Evolutionary conservation across 768 basidiomycete genomes (phyloP).

Genomic region (Lyophyllum semitale): DNA sequence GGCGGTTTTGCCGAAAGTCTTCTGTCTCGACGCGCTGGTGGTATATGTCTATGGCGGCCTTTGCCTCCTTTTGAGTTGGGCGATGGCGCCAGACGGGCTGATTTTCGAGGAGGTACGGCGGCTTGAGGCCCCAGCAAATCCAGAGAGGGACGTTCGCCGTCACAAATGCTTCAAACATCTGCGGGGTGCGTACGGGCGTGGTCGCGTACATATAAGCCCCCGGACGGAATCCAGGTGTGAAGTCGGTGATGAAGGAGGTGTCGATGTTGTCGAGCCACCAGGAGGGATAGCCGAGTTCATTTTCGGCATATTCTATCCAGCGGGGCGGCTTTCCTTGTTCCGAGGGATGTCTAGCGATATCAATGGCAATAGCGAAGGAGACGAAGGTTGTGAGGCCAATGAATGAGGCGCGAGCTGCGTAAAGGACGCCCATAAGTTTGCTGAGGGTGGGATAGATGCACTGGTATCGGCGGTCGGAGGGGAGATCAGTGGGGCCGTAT

Average conservation of each 20-base stretch:
- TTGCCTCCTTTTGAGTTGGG: background rate
- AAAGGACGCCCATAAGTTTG: background rate
- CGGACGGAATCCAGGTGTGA: background rate
- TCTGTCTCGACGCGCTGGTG: no score
- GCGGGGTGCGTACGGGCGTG: no score
- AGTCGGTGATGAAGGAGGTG: background rate
- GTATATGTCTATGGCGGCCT: background rate
- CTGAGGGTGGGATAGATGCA: background rate
- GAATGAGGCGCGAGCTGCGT: background rate
- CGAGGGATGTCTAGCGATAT: background rate
- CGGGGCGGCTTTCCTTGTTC: background rate
- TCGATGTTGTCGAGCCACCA: background rate
- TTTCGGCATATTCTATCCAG: background rate
- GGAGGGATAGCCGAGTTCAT: background rate
- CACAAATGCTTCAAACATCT: background rate
- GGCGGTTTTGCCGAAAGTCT: background rate
- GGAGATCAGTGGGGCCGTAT: background rate
- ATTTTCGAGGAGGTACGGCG: background rate
- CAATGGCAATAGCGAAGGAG: conserved; percentile 6
- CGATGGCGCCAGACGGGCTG: background rate
- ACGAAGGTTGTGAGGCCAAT: background rate
- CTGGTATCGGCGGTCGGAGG: background rate
- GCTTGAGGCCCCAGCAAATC: background rate
- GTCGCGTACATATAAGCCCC: background rate
- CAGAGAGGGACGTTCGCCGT: background rate